A percentile compares a stretch with the other conserved stretches of the same genome.
phyloP scores from a whole-genome alignment of 208 protist species.

The Acanthamoeba sp. region DNA sequence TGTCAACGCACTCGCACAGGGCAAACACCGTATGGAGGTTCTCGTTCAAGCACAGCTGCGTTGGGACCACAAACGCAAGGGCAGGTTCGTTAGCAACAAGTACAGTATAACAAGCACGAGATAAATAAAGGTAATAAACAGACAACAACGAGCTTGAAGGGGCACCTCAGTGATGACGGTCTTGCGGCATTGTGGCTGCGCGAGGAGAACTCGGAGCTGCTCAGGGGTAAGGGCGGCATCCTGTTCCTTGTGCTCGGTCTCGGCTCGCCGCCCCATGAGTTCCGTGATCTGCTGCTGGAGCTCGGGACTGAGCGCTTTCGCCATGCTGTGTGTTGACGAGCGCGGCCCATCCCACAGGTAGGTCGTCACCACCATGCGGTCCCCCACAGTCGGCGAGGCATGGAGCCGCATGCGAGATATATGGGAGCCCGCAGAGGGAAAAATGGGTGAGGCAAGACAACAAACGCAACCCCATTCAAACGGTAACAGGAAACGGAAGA shows the following conservation, averaged over 20 bases:
- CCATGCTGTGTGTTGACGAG: not conserved
- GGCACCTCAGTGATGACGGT: slow-evolving; percentile 26
- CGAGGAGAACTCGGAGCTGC: slow-evolving; percentile 15
- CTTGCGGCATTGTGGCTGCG: slow-evolving; percentile 32
- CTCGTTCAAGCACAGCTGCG: slow-evolving; percentile 30
- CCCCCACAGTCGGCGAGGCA: not conserved
- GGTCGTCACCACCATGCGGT: not conserved
- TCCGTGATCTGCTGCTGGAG: slow-evolving; percentile 62
- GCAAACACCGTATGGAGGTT: slow-evolving; percentile 5
- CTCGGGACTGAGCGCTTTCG: not conserved
- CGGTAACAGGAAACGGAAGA: not conserved
- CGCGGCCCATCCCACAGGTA: not conserved
- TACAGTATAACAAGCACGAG: not conserved
- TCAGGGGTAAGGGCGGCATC: slow-evolving; percentile 8
- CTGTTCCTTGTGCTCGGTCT: not conserved
- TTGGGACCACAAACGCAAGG: not conserved
- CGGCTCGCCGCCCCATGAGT: slow-evolving; percentile 15
- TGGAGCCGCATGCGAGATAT: not conserved
- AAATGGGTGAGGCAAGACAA: not conserved
- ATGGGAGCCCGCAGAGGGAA: not conserved
- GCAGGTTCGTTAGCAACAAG: no score
- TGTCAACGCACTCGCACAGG: slow-evolving; percentile 50
- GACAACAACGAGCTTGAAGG: not conserved
- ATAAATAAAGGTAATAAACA: not conserved
- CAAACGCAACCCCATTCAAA: not conserved